Conservation (phyloP, 805 yeast genomes). For the Starmerella tilneyi region DNA sequence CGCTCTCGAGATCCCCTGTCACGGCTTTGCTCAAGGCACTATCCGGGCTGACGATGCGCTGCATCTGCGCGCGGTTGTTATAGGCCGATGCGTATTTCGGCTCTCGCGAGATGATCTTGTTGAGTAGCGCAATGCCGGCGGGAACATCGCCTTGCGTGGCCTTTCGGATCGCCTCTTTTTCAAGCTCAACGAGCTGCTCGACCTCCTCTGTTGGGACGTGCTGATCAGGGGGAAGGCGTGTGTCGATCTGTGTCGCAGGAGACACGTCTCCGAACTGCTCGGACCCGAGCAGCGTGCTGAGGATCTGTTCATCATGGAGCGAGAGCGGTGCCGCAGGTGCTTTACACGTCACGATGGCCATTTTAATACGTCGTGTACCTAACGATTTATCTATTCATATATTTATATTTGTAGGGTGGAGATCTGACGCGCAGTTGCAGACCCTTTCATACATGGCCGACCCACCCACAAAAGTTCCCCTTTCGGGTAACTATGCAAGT, state of each 20-base stretch:
- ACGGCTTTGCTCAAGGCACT: slow-evolving; percentile 6
- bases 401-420: neutral
- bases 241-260: slow-evolving; percentile 12
- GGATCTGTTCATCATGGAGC: slow-evolving; percentile 9
- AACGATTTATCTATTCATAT: neutral
- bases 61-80: slow-evolving; percentile 30
- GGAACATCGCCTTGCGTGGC: slow-evolving; percentile 8
- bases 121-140: slow-evolving; percentile 21
- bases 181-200: slow-evolving; percentile 18
- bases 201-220: slow-evolving; percentile 18
- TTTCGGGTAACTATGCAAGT: slow-evolving; percentile 11
- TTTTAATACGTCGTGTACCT: too few relatives aligned
- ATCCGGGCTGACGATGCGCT: slow-evolving; percentile 2
- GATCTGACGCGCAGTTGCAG: too few relatives aligned
- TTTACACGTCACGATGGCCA: neutral
- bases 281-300: slow-evolving; percentile 5
- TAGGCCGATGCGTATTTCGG: slow-evolving; percentile 31
- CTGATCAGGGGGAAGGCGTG: slow-evolving; percentile 24
- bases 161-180: slow-evolving; percentile 24
- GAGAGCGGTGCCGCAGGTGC: neutral
- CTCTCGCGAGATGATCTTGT: slow-evolving; percentile 21
- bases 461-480: too few relatives aligned
- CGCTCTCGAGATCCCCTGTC: slow-evolving; percentile 23
- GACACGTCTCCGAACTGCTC: neutral
- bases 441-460: too few relatives aligned